phyloP scores from a whole-genome alignment of 164 flowering plant species.

The Nymphaea thermarum region DNA sequence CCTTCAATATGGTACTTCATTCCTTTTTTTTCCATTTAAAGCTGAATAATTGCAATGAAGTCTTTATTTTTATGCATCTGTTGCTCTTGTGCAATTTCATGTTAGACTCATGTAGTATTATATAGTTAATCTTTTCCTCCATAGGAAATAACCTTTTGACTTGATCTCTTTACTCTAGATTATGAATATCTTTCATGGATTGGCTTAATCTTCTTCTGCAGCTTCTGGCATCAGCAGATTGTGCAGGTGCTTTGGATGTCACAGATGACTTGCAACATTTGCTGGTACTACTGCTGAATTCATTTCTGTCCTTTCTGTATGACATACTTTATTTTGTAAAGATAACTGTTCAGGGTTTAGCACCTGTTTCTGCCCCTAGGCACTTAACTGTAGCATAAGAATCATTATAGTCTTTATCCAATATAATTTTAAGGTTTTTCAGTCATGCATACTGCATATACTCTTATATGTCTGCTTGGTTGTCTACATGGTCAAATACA shows the following conservation, averaged over 20 bases:
- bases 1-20: too few relatives aligned
- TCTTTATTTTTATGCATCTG: too few relatives aligned
- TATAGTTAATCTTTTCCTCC: neutral
- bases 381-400: too few relatives aligned
- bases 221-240: conserved; percentile 95
- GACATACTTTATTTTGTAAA: neutral
- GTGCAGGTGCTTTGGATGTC: conserved; percentile 97
- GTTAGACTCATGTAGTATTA: neutral
- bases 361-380: too few relatives aligned
- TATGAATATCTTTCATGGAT: neutral
- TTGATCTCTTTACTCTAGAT: too few relatives aligned
- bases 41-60: too few relatives aligned
- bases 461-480: too few relatives aligned
- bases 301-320: neutral
- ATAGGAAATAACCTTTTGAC: neutral
- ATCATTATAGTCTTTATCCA: too few relatives aligned
- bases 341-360: neutral
- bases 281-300: conserved; percentile 36
- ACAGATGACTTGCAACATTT: conserved; percentile 82
- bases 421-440: too few relatives aligned
- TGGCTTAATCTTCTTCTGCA: conserved; percentile 21
- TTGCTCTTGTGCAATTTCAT: neutral
- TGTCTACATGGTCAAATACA: too few relatives aligned
- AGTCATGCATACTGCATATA: too few relatives aligned
- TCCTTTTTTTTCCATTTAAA: too few relatives aligned